These are phyloP conservation scores for Nicotiana rustica DNA, from an alignment of 305 asterid species.

Conservation along the genomic window DNA sequence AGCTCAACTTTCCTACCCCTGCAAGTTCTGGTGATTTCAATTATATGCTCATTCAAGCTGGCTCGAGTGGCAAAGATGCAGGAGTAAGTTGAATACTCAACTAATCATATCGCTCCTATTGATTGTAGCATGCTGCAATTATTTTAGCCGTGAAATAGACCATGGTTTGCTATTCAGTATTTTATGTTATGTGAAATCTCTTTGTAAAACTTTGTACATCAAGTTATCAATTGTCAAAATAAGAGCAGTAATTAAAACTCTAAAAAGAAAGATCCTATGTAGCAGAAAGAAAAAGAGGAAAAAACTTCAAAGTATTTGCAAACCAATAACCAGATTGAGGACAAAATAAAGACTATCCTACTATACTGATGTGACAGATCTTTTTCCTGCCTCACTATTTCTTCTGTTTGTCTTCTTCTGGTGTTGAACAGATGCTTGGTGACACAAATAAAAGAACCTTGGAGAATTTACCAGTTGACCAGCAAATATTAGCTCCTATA, in stretches of 20 bases:
- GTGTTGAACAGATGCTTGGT: constrained; percentile 4
- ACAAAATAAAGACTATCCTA: too few relatives aligned
- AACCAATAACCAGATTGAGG: neutral
- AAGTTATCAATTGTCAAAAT: constrained; percentile 18
- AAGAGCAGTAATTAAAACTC: neutral
- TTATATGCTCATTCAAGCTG: neutral
- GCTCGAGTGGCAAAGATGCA: neutral
- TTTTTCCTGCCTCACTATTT: neutral
- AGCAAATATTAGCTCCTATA: neutral
- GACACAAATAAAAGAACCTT: neutral
- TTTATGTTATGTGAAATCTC: neutral
- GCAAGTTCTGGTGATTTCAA: neutral
- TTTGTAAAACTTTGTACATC: constrained; percentile 6
- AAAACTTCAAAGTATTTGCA: neutral
- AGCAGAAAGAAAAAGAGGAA: constrained; percentile 20
- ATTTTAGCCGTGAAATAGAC: neutral
- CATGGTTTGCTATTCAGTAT: neutral
- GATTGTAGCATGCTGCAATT: neutral
- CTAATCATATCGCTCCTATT: neutral
- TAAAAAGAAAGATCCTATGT: neutral
- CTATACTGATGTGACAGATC: neutral
- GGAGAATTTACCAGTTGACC: neutral
- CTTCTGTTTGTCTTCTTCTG: neutral
- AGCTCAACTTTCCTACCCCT: neutral
- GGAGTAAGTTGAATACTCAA: constrained; percentile 27